Percentiles rank a stretch among this genome's conserved stretches.
These are phyloP conservation scores for Eucalyptus erythrocorys DNA, from an alignment of 345 rosid genomes.

Conservation along the genomic window DNA sequence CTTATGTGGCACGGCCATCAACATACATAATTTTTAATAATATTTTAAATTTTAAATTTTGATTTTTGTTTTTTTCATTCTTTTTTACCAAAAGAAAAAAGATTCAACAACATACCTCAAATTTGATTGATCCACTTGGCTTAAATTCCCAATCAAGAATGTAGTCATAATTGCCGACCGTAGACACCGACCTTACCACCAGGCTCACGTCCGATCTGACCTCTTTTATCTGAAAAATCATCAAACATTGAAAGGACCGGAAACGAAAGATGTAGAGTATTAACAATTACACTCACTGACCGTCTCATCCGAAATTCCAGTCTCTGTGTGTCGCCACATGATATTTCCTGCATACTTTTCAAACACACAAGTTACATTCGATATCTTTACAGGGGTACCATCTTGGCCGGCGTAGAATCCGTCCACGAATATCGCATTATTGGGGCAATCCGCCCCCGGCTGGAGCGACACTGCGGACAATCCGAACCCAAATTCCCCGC, in stretches of 20 bases:
- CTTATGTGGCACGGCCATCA: rapidly evolving
- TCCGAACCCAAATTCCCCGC: slow-evolving; percentile 72
- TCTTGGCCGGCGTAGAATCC: slow-evolving; percentile 52
- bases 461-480: slow-evolving; percentile 38
- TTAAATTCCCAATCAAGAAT: slow-evolving; percentile 74
- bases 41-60: too few species aligned
- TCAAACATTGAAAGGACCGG: neutral
- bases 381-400: slow-evolving; percentile 37
- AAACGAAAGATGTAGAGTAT: neutral
- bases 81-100: too few species aligned
- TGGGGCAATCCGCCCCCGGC: slow-evolving; percentile 50
- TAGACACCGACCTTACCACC: slow-evolving; percentile 66
- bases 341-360: slow-evolving; percentile 45
- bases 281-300: slow-evolving; percentile 2
- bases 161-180: slow-evolving; percentile 75
- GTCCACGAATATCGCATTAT: slow-evolving; percentile 40
- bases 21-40: too few species aligned
- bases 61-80: too few species aligned
- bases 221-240: slow-evolving; percentile 35
- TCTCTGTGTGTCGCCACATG: slow-evolving; percentile 61
- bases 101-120: slow-evolving; percentile 27
- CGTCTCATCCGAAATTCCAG: slow-evolving; percentile 55
- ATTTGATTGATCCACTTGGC: slow-evolving; percentile 45
- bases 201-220: slow-evolving; percentile 50
- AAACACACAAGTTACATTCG: slow-evolving; percentile 48